Evolutionary conservation across 2,329 filamentous ascomycete species (phyloP).

Genomic region (Trichoderma citrinoviride): DNA sequence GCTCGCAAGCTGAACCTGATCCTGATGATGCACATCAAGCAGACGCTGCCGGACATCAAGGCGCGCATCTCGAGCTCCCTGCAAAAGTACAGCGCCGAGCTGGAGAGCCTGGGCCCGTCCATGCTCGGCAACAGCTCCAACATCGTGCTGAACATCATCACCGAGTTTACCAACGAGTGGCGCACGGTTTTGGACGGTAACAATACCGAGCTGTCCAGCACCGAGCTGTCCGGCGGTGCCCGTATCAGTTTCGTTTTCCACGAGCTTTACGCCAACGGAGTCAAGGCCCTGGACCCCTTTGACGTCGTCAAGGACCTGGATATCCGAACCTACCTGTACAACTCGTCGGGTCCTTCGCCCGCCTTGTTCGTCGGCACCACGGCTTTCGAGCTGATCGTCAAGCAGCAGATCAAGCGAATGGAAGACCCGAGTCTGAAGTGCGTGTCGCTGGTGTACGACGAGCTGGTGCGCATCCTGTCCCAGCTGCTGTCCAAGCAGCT

Average conservation of each 20-base stretch:
- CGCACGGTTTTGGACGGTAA: conserved; percentile 93
- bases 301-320: conserved; percentile 97
- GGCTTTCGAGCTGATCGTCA: conserved; percentile 97
- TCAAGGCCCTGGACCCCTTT: conserved; percentile 97
- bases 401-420: conserved; percentile 94
- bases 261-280: conserved; percentile 93
- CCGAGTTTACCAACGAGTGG: conserved; percentile 97
- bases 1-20: conserved; percentile 97
- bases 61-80: conserved; percentile 90
- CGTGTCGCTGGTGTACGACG: conserved; percentile 94
- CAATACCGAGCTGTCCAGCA: conserved; percentile 91
- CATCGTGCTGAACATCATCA: conserved; percentile 97
- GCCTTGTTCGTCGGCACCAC: conserved; percentile 96
- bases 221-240: conserved; percentile 91
- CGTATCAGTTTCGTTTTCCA: conserved; percentile 99
- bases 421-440: conserved; percentile 98
- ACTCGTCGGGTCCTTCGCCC: conserved; percentile 97
- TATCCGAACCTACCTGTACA: conserved; percentile 95
- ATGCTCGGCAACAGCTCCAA: conserved; percentile 95
- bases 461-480: conserved; percentile 89
- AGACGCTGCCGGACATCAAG: conserved; percentile 98
- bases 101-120: conserved; percentile 82
- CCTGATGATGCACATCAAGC: conserved; percentile 99
- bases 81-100: conserved; percentile 83
- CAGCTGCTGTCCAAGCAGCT: conserved; percentile 85